These are phyloP conservation scores for Basidiobolus heterosporus DNA, from an alignment of 371 early-diverging fungal species.

Conservation along the genomic window DNA sequence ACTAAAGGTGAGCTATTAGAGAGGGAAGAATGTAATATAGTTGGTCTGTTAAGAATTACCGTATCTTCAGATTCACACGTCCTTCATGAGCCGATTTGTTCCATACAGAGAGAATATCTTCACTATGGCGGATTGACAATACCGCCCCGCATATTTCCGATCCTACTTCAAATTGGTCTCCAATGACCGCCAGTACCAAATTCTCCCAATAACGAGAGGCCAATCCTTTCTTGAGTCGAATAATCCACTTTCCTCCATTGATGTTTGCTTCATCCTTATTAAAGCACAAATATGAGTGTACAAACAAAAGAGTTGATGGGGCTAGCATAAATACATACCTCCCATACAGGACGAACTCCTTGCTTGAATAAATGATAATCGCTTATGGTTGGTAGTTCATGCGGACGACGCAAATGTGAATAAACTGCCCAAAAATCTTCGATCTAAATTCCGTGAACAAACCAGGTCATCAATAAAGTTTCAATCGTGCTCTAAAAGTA, in stretches of 20 bases:
- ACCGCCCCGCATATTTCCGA: slow-evolving; percentile 91
- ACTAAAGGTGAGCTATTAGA: no score
- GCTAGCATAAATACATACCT: slow-evolving; percentile 28
- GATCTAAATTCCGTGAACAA: slow-evolving; percentile 23
- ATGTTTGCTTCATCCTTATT: slow-evolving; percentile 64
- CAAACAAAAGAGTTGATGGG: slow-evolving; percentile 1
- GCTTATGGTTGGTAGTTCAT: slow-evolving; percentile 72
- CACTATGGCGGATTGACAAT: slow-evolving; percentile 77
- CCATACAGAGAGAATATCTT: slow-evolving; percentile 93
- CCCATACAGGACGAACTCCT: slow-evolving; percentile 96
- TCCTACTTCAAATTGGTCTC: slow-evolving; percentile 79
- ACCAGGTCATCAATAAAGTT: background rate
- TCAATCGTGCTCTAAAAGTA: background rate
- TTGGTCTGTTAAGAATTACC: slow-evolving; percentile 16
- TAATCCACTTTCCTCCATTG: slow-evolving; percentile 95
- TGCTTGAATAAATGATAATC: slow-evolving; percentile 91
- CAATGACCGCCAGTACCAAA: slow-evolving; percentile 78
- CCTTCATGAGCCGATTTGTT: slow-evolving; percentile 72
- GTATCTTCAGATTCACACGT: slow-evolving; percentile 63
- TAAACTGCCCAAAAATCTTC: slow-evolving; percentile 91
- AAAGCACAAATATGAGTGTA: no score
- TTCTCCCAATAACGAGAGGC: slow-evolving; percentile 88
- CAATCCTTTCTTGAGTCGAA: slow-evolving; percentile 84
- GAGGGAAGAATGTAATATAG: background rate
- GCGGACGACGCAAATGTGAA: slow-evolving; percentile 67